These are phyloP conservation scores for Vitis hybrid DNA, from an alignment of 177 flowering plant species.

Conservation along the genomic window DNA sequence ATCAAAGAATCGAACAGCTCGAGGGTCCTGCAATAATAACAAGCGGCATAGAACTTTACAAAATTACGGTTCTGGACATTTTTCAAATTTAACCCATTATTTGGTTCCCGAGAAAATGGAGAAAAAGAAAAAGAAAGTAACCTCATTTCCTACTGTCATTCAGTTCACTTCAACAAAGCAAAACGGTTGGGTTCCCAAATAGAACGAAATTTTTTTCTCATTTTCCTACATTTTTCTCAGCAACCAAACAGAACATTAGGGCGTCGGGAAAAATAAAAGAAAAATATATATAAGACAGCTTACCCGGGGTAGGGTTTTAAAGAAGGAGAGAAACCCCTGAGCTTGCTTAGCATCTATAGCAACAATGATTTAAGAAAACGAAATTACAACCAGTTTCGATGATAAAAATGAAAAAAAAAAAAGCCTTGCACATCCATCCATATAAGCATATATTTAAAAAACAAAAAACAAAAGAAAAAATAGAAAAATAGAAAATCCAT, in stretches of 20 bases:
- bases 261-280: not conserved
- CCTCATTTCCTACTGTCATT: not conserved
- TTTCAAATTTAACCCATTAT: not conserved
- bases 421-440: not conserved
- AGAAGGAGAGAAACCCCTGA: constrained; percentile 96
- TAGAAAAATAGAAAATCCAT: constrained; percentile 7
- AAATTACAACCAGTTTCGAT: not conserved
- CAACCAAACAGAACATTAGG: constrained; percentile 4
- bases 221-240: not conserved
- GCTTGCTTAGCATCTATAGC: constrained; percentile 87
- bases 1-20: constrained; percentile 90
- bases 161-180: not conserved
- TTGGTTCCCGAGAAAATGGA: not conserved
- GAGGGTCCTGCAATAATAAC: constrained; percentile 58
- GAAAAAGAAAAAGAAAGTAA: not conserved
- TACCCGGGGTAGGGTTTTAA: constrained; percentile 82
- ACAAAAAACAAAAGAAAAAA: not conserved
- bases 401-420: not conserved
- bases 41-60: not conserved
- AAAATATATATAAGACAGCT: constrained; percentile 15
- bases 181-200: not conserved
- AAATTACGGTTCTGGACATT: no score
- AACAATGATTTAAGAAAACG: not conserved
- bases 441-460: not conserved
- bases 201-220: not conserved